Percentiles rank a stretch among this genome's conserved stretches.
Evolutionary conservation across 2,329 filamentous ascomycete genomes (phyloP).

Genomic region (Pestalotiopsis sp.): DNA sequence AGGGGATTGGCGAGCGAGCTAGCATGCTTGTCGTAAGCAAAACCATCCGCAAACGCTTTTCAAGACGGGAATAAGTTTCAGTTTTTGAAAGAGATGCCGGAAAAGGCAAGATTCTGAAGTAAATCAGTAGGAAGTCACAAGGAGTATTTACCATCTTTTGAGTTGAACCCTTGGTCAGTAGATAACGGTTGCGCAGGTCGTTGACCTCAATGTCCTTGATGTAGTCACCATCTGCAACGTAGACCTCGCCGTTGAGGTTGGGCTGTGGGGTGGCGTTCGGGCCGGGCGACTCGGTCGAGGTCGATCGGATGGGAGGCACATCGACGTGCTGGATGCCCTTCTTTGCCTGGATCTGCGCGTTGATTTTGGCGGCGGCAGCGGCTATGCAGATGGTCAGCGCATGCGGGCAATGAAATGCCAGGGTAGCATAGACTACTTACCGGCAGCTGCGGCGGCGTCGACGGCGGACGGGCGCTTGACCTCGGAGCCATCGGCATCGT

Average conservation of each 20-base stretch:
- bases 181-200: constrained; percentile 93
- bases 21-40: constrained; percentile 72
- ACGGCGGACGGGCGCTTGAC: constrained; percentile 49
- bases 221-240: constrained; percentile 94
- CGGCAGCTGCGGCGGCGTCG: constrained; percentile 78
- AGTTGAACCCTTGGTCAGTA: constrained; percentile 93
- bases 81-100: constrained; percentile 25
- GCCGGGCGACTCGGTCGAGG: constrained; percentile 47
- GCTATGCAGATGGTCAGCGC: constrained; percentile 49
- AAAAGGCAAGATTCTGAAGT: constrained; percentile 36
- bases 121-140: constrained; percentile 68
- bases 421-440: constrained; percentile 46
- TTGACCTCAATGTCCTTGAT: constrained; percentile 99
- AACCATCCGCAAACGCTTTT: constrained; percentile 57
- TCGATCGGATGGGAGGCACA: constrained; percentile 76
- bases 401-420: neutral
- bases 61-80: constrained; percentile 30
- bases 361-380: constrained; percentile 87
- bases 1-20: constrained; percentile 64
- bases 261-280: constrained; percentile 34
- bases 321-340: constrained; percentile 91
- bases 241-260: constrained; percentile 83
- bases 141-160: constrained; percentile 99
- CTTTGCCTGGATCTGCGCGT: constrained; percentile 80
- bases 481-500: constrained; percentile 39